Conservation (phyloP, 2,329 filamentous ascomycete species). For the Dryadomyces quercivorus region DNA sequence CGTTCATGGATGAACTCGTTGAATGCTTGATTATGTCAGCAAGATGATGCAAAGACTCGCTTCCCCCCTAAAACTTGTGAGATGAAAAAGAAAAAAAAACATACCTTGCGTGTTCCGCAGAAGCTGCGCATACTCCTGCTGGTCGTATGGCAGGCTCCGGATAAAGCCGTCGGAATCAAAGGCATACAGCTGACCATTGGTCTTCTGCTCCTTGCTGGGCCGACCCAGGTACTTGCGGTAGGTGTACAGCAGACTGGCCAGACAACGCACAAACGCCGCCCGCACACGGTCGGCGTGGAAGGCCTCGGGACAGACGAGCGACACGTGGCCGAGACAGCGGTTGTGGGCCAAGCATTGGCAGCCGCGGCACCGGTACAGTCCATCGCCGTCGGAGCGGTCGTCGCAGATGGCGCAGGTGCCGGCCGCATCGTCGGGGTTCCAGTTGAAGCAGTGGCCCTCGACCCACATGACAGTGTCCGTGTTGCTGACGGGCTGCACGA, state of each 20-base stretch:
- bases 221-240: slow-evolving; percentile 52
- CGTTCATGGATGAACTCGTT: slow-evolving; percentile 80
- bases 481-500: slow-evolving; percentile 66
- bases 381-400: slow-evolving; percentile 58
- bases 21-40: slow-evolving; percentile 35
- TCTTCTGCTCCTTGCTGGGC: slow-evolving; percentile 48
- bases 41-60: not conserved
- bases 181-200: slow-evolving; percentile 44
- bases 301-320: slow-evolving; percentile 49
- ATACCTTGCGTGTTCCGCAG: slow-evolving; percentile 54
- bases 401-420: slow-evolving; percentile 63
- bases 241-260: slow-evolving; percentile 54
- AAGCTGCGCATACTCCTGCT: slow-evolving; percentile 52
- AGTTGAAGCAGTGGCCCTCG: slow-evolving; percentile 71
- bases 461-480: slow-evolving; percentile 74
- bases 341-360: slow-evolving; percentile 47
- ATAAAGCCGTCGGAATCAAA: slow-evolving; percentile 57
- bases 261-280: slow-evolving; percentile 51
- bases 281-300: slow-evolving; percentile 51
- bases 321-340: slow-evolving; percentile 49
- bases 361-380: slow-evolving; percentile 60
- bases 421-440: slow-evolving; percentile 44
- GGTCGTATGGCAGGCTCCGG: slow-evolving; percentile 51
- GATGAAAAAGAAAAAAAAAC: no score
- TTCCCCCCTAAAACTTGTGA: no score